phyloP scores from a whole-genome alignment of 768 basidiomycete genomes.

The Mycena olivaceomarginata region DNA sequence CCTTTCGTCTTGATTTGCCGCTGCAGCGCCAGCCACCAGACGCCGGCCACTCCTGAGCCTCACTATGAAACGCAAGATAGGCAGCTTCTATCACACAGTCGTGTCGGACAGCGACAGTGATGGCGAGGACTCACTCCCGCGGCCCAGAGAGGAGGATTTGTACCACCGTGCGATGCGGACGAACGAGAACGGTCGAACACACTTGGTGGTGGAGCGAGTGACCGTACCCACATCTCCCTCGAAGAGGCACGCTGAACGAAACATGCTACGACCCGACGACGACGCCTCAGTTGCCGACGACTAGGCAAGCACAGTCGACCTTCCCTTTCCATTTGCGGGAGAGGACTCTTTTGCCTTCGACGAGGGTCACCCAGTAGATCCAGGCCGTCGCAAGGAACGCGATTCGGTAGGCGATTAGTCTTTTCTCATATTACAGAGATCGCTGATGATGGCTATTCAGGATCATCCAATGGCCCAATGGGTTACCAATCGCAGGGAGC shows the following conservation, averaged over 20 bases:
- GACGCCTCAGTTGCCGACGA: not conserved
- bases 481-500: not conserved
- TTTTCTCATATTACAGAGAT: too few species aligned
- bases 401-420: not conserved
- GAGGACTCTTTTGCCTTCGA: conserved; percentile 1
- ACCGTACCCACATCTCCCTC: not conserved
- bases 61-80: not conserved
- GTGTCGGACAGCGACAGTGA: too few species aligned
- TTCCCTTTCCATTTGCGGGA: not conserved
- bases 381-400: not conserved
- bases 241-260: not conserved
- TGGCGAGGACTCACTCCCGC: too few species aligned
- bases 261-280: not conserved
- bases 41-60: too few species aligned
- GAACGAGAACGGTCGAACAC: not conserved
- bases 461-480: not conserved
- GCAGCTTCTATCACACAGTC: not conserved
- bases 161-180: not conserved
- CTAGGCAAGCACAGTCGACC: not conserved
- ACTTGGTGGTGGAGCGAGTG: not conserved
- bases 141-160: too few species aligned
- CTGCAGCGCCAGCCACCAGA: too few species aligned
- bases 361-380: not conserved
- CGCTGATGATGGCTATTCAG: not conserved
- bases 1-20: too few species aligned